Evolutionary conservation across 345 rosid species (phyloP), one percentile per base, ranked within the genome.

Genomic region (Reutealis trisperma): DNA sequence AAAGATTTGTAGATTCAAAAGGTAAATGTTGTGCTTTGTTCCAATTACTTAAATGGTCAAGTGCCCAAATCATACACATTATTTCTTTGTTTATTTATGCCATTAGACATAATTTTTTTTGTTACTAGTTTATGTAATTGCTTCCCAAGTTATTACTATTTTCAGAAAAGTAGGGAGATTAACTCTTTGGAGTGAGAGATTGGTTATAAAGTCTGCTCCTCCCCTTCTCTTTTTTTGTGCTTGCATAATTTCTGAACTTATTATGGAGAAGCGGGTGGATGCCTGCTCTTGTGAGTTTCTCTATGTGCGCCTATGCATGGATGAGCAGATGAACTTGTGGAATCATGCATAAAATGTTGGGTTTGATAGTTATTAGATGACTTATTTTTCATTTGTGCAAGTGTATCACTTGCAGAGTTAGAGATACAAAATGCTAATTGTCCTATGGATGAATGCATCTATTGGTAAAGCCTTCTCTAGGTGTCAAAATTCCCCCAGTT

Each of bases 371-470:
- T 42, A 15, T 72, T 12, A 24, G 25, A 60, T 13, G 44, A n/a
- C 30, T 54, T 49, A 19, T 10, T 24, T 10, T 32, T n/a, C 8
- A 42, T 59, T 59, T 60, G 24, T 49, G 22, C 52, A 60, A 71
- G 55, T 54, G 14, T 79, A 2, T 27, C 67, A 12, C 49, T 27
- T 55, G 62, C 27, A n/a, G 71, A 74, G 10, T 16, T 79, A 52
- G 32, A 49, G 45, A 42, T 79, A 19, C 45, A 61, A 14, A 52
- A 62, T 24, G 69, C 78, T 74, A 21, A 68, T 37, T 74, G 78
- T 62, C 57, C 58, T 2, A 0, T 5, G 15, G 16, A 80, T 69
- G 71, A 80, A 44, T 71, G 67, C 19, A 74, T 70, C 34, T 80
- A 15, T 13, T 75, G 78, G 75, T 79, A 63, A 15, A 2, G 14